Base-by-base conservation (phyloP, 1,139 yeast genomes). In the Pichia sp. region DNA sequence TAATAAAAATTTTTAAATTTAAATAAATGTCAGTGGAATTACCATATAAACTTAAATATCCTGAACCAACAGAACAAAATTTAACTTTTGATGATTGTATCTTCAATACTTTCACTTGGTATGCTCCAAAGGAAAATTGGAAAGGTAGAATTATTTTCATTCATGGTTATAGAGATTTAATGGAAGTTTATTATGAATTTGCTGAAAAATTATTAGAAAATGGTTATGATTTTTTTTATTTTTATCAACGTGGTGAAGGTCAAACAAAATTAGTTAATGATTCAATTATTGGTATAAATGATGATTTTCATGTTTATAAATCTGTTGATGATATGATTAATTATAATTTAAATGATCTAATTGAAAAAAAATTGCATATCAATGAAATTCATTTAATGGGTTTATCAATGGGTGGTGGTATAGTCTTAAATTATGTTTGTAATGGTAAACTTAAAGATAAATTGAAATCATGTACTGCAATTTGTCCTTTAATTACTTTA, bases 341-440 rank as follows among this genome's bases (percentile, higher is more conserved):
- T 34, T 51, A 51, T 53, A 69, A 71, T 50, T 45, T 68, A 30
- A 55, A 63, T 7, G 69, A 71, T 29, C 53, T 68, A 39, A 45
- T 57, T 34, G 53, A 53, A 2, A 46, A 50, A 7, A 52, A 48
- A 9, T 58, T 47, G 49, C 46, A 62, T 7, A 72, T 71, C 43
- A 80, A 79, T 55, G 27, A 36, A 11, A 61, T 88, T 40, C 76
- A 74, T 59, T 63, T 92, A 55, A 72, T 79, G 67, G 96, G 97
- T 2, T 95, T 86, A 62, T 86, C 95, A n/a, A 89, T 92, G 97
- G 98, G 98, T 44, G 97, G 97, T 27, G 96, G 86, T 0, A 81
- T 88, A 47, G 71, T 73, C 0, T 71, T 89, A 53, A 86, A 83
- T 66, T 90, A 90, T 64, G 86, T 81, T 18, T 75, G 83, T 46